Evolutionary conservation across 31 red algal species (phyloP).

Genomic region (Endocladia muricata): DNA sequence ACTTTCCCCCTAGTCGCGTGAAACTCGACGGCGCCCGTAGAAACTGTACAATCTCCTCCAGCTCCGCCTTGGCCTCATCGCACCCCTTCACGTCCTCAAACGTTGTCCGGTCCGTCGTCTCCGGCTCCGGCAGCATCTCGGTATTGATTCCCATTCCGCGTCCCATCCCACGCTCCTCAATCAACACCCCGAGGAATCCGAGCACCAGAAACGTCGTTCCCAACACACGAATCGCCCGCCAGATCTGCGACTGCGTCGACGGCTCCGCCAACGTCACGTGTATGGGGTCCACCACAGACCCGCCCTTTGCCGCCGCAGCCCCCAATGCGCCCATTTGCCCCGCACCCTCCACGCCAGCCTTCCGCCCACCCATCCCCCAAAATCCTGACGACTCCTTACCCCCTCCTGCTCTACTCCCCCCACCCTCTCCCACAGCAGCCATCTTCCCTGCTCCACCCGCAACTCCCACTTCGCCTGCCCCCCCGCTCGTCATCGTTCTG

Average conservation of each 20-base stretch:
- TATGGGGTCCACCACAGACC: slow-evolving; percentile 58
- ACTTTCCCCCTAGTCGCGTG: slow-evolving; percentile 84
- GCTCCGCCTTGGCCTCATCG: slow-evolving; percentile 96
- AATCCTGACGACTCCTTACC: slow-evolving; percentile 29
- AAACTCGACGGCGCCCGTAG: slow-evolving; percentile 82
- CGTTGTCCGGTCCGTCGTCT: slow-evolving; percentile 52
- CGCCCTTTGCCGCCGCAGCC: neutral
- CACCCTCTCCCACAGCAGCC: neutral
- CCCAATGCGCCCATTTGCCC: neutral
- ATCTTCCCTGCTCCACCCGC: neutral
- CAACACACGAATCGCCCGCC: slow-evolving; percentile 81
- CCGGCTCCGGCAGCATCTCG: slow-evolving; percentile 81
- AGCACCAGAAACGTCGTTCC: slow-evolving; percentile 89
- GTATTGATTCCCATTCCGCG: slow-evolving; percentile 88
- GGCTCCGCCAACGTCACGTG: slow-evolving; percentile 91
- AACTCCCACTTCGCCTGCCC: neutral
- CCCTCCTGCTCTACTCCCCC: neutral
- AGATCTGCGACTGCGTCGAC: slow-evolving; percentile 82
- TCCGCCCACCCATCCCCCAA: neutral
- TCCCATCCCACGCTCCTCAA: slow-evolving; percentile 95
- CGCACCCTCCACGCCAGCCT: slow-evolving; percentile 2
- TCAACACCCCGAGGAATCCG: slow-evolving; percentile 83
- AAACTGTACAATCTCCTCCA: slow-evolving; percentile 97
- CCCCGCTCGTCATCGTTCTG: slow-evolving; percentile 9
- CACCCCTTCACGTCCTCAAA: slow-evolving; percentile 99